Conservation (phyloP, 2,329 filamentous ascomycete genomes). For the Talaromyces sp. region DNA sequence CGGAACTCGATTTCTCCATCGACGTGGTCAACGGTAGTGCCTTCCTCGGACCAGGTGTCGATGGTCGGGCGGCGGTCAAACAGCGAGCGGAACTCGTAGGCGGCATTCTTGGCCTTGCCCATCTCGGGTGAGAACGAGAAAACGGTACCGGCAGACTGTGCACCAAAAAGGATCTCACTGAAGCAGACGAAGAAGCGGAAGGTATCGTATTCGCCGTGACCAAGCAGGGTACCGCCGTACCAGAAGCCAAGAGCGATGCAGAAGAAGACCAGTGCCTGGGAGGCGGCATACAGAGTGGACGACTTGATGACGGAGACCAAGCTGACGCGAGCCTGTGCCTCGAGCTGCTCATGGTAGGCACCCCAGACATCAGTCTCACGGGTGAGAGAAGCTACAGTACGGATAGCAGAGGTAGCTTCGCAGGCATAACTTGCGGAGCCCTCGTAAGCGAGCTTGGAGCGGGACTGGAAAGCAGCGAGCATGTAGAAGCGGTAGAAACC, state of each 20-base stretch:
- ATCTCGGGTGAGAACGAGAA: slow-evolving; percentile 91
- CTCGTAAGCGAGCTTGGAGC: slow-evolving; percentile 72
- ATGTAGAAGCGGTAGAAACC: slow-evolving; percentile 88
- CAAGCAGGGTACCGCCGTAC: slow-evolving; percentile 80
- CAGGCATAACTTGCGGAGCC: slow-evolving; percentile 82
- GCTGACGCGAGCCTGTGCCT: slow-evolving; percentile 63
- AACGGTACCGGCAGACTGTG: slow-evolving; percentile 83
- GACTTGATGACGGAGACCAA: slow-evolving; percentile 69
- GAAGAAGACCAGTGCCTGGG: slow-evolving; percentile 79
- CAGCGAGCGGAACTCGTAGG: slow-evolving; percentile 71
- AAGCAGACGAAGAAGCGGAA: slow-evolving; percentile 95
- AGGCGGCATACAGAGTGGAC: slow-evolving; percentile 74
- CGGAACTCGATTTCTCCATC: slow-evolving; percentile 84
- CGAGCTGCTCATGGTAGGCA: slow-evolving; percentile 67
- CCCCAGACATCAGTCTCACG: slow-evolving; percentile 76
- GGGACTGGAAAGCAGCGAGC: slow-evolving; percentile 58
- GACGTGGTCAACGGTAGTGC: slow-evolving; percentile 60
- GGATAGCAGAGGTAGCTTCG: slow-evolving; percentile 89
- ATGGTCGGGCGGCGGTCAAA: slow-evolving; percentile 80
- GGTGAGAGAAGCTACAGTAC: slow-evolving; percentile 87
- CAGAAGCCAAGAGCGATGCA: slow-evolving; percentile 87
- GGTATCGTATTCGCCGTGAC: slow-evolving; percentile 65
- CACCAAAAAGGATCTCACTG: slow-evolving; percentile 80
- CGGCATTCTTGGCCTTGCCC: slow-evolving; percentile 86
- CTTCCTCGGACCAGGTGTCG: slow-evolving; percentile 73